phyloP scores from a whole-genome alignment of 768 basidiomycete genomes.

The Mycena polygramma region DNA sequence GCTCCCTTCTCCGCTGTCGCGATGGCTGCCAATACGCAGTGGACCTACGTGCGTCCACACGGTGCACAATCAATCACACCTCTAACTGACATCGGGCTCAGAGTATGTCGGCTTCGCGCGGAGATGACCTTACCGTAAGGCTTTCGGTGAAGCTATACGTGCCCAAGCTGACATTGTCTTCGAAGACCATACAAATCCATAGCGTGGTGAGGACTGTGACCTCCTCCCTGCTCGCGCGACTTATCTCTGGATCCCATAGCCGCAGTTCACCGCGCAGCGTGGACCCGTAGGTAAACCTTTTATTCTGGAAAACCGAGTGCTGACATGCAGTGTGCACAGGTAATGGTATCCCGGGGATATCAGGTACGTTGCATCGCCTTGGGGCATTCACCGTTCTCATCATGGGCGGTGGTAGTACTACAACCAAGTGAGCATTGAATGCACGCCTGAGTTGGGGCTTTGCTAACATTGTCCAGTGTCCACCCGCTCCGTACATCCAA shows the following conservation, averaged over 20 bases:
- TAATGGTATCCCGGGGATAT: neutral
- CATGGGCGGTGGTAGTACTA: neutral
- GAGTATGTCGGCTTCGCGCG: neutral
- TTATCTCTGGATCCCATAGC: neutral
- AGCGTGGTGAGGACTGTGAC: neutral
- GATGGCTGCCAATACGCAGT: neutral
- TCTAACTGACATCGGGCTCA: neutral
- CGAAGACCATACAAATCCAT: neutral
- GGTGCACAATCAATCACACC: neutral
- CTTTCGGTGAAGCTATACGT: too few relatives aligned
- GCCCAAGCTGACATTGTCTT: neutral
- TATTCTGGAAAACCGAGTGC: neutral
- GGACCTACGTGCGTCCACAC: conserved; percentile 2
- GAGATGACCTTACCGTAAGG: neutral
- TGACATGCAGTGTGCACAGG: neutral
- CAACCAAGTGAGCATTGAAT: neutral
- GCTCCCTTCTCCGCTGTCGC: too few relatives aligned
- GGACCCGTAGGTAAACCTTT: neutral
- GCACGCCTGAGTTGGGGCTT: neutral
- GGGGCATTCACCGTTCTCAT: neutral
- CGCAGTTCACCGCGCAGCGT: neutral
- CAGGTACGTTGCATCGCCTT: neutral
- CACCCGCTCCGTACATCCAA: conserved; percentile 18
- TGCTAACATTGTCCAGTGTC: conserved; percentile 4
- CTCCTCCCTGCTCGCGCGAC: neutral